phyloP scores from a whole-genome alignment of 306 rosid genomes.

The Prosopis cineraria region DNA sequence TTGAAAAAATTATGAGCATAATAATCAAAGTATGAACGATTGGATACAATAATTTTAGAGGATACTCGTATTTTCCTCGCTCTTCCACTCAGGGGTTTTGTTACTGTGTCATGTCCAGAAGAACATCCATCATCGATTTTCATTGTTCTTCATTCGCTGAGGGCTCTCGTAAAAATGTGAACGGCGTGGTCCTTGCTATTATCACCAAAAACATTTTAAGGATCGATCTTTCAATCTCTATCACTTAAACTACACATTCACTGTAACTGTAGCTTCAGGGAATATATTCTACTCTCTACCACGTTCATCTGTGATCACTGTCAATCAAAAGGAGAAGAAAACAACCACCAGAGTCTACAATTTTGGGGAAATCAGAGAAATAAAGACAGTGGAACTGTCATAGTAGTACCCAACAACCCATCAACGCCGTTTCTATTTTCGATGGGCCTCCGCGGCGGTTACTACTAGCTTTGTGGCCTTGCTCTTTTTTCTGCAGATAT shows the following conservation, averaged over 20 bases:
- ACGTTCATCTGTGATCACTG: constrained; percentile 9
- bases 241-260: background rate
- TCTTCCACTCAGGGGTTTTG: background rate
- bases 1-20: too few species aligned
- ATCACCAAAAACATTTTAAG: too few species aligned
- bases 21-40: too few species aligned
- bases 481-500: constrained; percentile 71
- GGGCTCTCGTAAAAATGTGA: too few species aligned
- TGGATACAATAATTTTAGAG: too few species aligned
- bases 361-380: constrained; percentile 3
- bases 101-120: background rate
- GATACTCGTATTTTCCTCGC: background rate
- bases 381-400: constrained; percentile 32
- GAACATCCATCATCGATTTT: background rate
- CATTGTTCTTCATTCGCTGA: background rate
- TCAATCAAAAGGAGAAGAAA: constrained; percentile 3
- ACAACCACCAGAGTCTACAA: constrained; percentile 15
- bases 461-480: constrained; percentile 51
- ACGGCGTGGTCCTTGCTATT: too few species aligned
- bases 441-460: constrained; percentile 62
- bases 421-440: constrained; percentile 49
- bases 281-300: constrained; percentile 20
- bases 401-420: constrained; percentile 24
- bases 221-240: background rate
- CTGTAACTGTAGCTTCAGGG: background rate